These are phyloP conservation scores for Solanum commersonii DNA, from an alignment of 257 asterid species.

Conservation along the genomic window DNA sequence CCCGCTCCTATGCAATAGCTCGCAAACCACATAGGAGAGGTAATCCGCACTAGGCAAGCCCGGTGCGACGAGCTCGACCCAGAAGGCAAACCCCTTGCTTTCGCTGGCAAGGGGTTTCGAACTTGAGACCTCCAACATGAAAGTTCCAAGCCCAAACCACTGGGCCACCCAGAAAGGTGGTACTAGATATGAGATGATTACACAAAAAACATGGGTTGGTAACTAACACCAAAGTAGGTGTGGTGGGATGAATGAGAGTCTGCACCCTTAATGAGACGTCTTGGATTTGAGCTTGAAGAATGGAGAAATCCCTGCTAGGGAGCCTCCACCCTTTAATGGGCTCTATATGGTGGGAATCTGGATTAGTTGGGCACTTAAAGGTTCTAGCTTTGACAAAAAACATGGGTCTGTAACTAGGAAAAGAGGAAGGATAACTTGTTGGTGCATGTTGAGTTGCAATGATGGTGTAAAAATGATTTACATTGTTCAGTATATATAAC, in stretches of 20 bases:
- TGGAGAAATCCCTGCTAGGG: not conserved
- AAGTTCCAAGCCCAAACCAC: too few relatives aligned
- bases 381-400: not conserved
- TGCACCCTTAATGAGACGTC: not conserved
- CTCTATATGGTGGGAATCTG: not conserved
- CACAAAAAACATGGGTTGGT: not conserved
- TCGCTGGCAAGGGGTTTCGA: too few relatives aligned
- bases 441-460: not conserved
- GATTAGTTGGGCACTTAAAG: not conserved
- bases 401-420: not conserved
- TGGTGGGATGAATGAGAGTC: not conserved
- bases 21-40: too few relatives aligned
- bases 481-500: not conserved
- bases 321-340: not conserved
- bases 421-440: not conserved
- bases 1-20: too few relatives aligned
- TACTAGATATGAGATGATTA: not conserved
- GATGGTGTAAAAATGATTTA: not conserved
- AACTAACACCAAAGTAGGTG: not conserved
- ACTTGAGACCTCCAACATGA: too few relatives aligned
- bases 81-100: too few relatives aligned
- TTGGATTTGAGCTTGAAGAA: not conserved
- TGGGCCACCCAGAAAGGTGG: too few relatives aligned
- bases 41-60: too few relatives aligned
- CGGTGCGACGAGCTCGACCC: too few relatives aligned